Conservation (phyloP, 2,329 filamentous ascomycete genomes). For the Sporothrix pseudoabietina region DNA sequence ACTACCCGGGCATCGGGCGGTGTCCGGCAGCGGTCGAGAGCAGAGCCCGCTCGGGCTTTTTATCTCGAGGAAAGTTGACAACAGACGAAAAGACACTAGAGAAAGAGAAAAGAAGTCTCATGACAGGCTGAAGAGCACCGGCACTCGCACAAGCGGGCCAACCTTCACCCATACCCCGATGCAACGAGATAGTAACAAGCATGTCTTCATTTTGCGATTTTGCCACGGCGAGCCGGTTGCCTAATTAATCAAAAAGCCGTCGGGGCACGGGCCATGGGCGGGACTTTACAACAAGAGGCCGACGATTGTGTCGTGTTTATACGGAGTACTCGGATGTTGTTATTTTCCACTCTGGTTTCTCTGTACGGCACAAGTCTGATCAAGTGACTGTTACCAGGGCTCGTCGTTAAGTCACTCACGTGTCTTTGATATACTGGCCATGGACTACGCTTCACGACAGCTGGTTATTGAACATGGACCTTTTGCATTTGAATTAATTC, state of each 20-base stretch:
- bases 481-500: not conserved
- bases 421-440: too few relatives aligned
- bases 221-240: not conserved
- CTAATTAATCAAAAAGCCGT: not conserved
- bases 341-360: too few relatives aligned
- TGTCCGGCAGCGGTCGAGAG: slow-evolving; percentile 9
- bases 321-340: too few relatives aligned
- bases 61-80: not conserved
- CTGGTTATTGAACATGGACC: not conserved
- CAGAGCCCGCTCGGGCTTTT: not conserved
- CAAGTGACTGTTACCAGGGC: too few relatives aligned
- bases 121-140: not conserved
- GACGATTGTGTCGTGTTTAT: not conserved
- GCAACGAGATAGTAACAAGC: not conserved
- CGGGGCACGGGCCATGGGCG: not conserved
- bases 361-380: too few relatives aligned
- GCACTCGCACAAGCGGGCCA: not conserved
- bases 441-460: too few relatives aligned
- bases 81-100: too few relatives aligned
- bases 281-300: not conserved
- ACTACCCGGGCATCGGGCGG: slow-evolving; percentile 22
- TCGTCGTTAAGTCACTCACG: too few relatives aligned
- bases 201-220: not conserved
- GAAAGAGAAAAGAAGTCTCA: not conserved
- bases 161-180: not conserved